Conservation (phyloP, 1,139 yeast genomes). For the Pichia sp. region DNA sequence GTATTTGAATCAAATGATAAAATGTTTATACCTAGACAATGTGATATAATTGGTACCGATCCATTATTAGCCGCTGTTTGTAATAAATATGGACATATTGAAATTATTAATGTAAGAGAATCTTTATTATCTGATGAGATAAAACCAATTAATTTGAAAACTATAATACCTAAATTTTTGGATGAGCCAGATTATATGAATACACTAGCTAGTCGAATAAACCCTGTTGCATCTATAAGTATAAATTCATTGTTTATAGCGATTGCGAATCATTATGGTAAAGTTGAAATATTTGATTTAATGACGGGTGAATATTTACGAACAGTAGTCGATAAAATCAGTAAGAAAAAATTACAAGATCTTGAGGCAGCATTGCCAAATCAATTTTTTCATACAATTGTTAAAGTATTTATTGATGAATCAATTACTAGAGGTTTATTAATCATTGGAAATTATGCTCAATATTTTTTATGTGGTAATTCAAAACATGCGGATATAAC, state of each 20-base stretch:
- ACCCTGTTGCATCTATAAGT: constrained; percentile 19
- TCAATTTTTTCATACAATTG: constrained; percentile 3
- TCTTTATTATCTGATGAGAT: constrained; percentile 16
- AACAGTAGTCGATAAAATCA: constrained; percentile 30
- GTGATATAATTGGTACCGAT: constrained; percentile 45
- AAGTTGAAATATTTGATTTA: constrained; percentile 55
- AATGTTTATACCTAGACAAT: constrained; percentile 13
- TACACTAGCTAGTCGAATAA: constrained; percentile 11
- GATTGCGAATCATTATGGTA: constrained; percentile 57
- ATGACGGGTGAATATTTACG: constrained; percentile 52
- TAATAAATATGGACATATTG: constrained; percentile 33
- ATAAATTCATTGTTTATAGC: constrained; percentile 24
- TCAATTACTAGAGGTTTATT: constrained; percentile 42
- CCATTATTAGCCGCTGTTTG: constrained; percentile 46
- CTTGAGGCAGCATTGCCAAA: constrained; percentile 5
- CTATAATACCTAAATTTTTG: constrained; percentile 20
- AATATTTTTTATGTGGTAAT: constrained; percentile 59
- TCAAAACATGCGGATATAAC: too few relatives aligned
- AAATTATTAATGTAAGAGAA: constrained; percentile 37
- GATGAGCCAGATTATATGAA: constrained; percentile 17
- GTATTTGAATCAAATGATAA: constrained; percentile 22
- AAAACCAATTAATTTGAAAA: constrained; percentile 13
- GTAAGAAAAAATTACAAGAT: constrained; percentile 14
- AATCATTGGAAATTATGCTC: constrained; percentile 50
- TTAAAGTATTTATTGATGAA: constrained; percentile 30